Evolutionary conservation across 176 grass and related monocot genomes (phyloP), one percentile per base, ranked within the genome.

Genomic region (Juncus inflexus): DNA sequence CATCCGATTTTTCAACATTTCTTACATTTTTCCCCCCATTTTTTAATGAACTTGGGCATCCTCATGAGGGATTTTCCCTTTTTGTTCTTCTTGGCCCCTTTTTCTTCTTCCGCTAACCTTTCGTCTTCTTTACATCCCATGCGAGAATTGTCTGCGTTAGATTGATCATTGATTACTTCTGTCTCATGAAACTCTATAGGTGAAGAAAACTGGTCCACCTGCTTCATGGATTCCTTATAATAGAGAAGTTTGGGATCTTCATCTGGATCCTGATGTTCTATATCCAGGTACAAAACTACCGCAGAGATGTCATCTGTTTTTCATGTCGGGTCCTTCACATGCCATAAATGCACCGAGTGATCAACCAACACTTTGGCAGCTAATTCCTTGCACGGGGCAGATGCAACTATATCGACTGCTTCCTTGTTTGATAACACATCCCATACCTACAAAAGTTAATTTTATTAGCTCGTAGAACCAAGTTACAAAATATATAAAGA

Each of bases 391-490:
- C 54, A 62, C 42, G 77, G 82, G n/a, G 80, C 79, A 3, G 76
- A 78, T 35, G 80, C 80, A 60, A 90, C 73, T 42, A 78, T 60
- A 63, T 90, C 73, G 36, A 90, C 77, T 28, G 86, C 87, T 75
- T 87, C 87, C 47, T 83, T 73, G 60, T 90, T 90, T 50, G 87
- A 78, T 39, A 90, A 58, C 6, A 90, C 87, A 78, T 90, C 87
- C 87, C 87, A 90, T 2, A 87, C 83, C 87, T 90, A 69, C n/a
- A n/a, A n/a, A 63, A 16, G 37, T 28, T 28, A 28, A 28, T 28
- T 28, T 28, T 28, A 28, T 28, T 28, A 28, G 19, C 19, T 28
- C 19, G 12, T n/a, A 77, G 16, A 80, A 19, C 60, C 45, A 40
- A 50, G 59, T 69, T 45, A 58, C 36, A 68, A 43, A 59, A 12